These are phyloP conservation scores for Aspergillus sp. DNA, from an alignment of 2,329 filamentous ascomycete species.

Conservation along the genomic window DNA sequence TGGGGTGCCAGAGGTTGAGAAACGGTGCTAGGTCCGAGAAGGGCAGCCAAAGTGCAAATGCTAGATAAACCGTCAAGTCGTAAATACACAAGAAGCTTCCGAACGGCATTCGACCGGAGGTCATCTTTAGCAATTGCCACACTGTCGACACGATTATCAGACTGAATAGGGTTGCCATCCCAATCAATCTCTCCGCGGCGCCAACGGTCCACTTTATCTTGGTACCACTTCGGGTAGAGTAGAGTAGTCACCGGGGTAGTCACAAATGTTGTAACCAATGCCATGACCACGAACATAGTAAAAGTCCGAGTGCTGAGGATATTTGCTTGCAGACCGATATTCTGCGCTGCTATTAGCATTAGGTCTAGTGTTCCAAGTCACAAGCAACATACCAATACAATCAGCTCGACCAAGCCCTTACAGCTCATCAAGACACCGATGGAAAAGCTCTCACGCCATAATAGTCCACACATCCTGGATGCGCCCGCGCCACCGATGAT, in stretches of 20 bases:
- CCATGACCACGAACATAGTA: conserved; percentile 95
- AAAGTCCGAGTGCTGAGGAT: conserved; percentile 81
- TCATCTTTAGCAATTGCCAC: conserved; percentile 49
- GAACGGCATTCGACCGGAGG: conserved; percentile 53
- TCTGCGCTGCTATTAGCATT: conserved; percentile 41
- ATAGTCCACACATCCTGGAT: conserved; percentile 70
- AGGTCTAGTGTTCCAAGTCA: no score
- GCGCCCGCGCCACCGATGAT: conserved; percentile 79
- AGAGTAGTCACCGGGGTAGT: conserved; percentile 74
- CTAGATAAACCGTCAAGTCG: conserved; percentile 81
- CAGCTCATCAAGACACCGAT: conserved; percentile 95
- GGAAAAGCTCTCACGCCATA: conserved; percentile 87
- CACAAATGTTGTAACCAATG: conserved; percentile 77
- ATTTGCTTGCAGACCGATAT: conserved; percentile 78
- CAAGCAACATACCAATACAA: conserved; percentile 71
- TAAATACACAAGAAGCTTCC: conserved; percentile 74
- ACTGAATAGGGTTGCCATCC: conserved; percentile 61
- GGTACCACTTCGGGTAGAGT: conserved; percentile 77
- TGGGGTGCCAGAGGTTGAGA: conserved; percentile 31
- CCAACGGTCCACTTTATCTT: conserved; percentile 70
- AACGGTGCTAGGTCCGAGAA: conserved; percentile 63
- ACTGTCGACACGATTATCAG: conserved; percentile 44
- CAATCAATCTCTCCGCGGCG: conserved; percentile 88
- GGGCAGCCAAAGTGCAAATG: conserved; percentile 76
- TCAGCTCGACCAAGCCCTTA: conserved; percentile 91